Percentiles rank a stretch among this genome's conserved stretches.
These are phyloP conservation scores for Phytophthora quininea DNA, from an alignment of 352 stramenopile genomes.

Conservation along the genomic window DNA sequence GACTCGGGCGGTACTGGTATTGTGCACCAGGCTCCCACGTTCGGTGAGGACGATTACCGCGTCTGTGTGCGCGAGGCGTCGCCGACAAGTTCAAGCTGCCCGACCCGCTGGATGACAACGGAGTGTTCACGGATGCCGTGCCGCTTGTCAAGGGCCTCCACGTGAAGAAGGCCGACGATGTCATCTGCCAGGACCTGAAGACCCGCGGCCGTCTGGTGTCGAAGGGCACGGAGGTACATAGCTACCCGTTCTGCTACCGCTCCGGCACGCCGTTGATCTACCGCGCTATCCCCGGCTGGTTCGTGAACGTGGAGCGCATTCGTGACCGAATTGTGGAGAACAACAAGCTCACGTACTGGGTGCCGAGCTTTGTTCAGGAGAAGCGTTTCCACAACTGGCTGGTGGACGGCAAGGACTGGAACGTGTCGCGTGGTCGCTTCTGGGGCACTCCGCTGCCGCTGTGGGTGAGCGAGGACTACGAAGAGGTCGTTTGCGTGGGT, in stretches of 20 bases:
- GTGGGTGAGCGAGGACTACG: conserved; percentile 97
- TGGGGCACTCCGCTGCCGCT: conserved; percentile 99
- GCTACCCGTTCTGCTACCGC: conserved; percentile 99
- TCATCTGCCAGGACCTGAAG: conserved; percentile 97
- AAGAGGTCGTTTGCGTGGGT: conserved; percentile 97
- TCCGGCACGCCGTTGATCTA: conserved; percentile 99
- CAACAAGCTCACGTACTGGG: conserved; percentile 88
- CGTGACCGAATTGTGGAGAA: conserved; percentile 94
- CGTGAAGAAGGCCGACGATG: conserved; percentile 98
- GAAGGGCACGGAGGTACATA: conserved; percentile 97
- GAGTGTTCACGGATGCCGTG: conserved; percentile 94
- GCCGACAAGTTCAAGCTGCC: conserved; percentile 95
- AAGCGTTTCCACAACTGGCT: conserved; percentile 99
- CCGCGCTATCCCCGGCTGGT: conserved; percentile 99
- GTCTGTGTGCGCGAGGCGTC: conserved; percentile 96
- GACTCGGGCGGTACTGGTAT: conserved; percentile 97
- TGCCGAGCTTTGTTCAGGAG: conserved; percentile 95
- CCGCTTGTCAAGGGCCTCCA: conserved; percentile 93
- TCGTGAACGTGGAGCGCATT: conserved; percentile 98
- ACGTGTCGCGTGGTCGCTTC: conserved; percentile 98
- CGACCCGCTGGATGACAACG: conserved; percentile 97
- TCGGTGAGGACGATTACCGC: conserved; percentile 99
- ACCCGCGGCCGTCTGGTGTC: conserved; percentile 93
- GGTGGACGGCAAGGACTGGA: conserved; percentile 98
- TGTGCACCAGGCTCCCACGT: conserved; percentile 98